Evolutionary conservation across 2,329 filamentous ascomycete species (phyloP), one percentile per base, ranked within the genome.

Genomic region (Penicillium sp.): DNA sequence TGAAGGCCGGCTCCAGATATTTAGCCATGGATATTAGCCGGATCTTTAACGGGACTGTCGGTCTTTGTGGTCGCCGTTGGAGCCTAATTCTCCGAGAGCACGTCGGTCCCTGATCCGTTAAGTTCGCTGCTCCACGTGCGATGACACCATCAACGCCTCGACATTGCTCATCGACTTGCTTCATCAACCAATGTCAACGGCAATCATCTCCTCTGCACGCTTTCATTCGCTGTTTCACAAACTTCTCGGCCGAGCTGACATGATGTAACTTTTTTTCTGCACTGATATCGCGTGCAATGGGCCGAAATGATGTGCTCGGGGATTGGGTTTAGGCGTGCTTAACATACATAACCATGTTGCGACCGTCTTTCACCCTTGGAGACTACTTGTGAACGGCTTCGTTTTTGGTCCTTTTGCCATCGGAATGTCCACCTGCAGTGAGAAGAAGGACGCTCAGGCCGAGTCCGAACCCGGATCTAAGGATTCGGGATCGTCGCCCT

Each of bases 391-490:
- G 18, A 14, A 16, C 3, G 18, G 14, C 13, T 33, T 35, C n/a
- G n/a, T 18, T 43, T 18, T 20, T 48, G 13, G 24, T 31, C 39
- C 16, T 10, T 35, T 18, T 25, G 5, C 14, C 6, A n/a, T 41
- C 16, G 18, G 10, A 41, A 56, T 54, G 56, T 53, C 56, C 24
- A 30, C 18, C 9, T 27, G 27, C 20, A 31, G 25, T 18, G 47
- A 50, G 31, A 54, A 56, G 51, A 54, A 55, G 25, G 31, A 59
- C 3, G 33, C 39, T 2, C 42, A 44, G 18, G 18, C 41, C 14
- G 33, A 40, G 40, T 13, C 41, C 5, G 28, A 42, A 10, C 41
- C 9, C 10, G 39, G 39, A 10, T 7, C 41, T 22, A 48, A 51
- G 8, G 14, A 53, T 43, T 36, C 24, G 1, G 45, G 14, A 5